These are phyloP conservation scores for Cutaneotrichosporon arboriforme DNA, from an alignment of 1,284 basidiomycete genomes.

Conservation along the genomic window DNA sequence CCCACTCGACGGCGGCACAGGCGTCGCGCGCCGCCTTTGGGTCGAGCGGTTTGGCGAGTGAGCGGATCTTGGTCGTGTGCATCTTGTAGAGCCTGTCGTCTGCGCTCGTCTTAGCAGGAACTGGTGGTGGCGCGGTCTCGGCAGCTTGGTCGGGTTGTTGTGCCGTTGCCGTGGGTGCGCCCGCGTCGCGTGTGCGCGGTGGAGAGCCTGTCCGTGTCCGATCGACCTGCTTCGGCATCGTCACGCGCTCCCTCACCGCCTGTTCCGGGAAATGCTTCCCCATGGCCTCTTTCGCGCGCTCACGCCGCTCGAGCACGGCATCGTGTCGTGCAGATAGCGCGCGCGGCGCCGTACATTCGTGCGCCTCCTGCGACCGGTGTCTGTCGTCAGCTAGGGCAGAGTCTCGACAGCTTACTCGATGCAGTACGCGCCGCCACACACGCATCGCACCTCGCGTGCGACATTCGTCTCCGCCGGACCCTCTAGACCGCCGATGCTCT, in stretches of 20 bases:
- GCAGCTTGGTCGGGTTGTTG: background rate
- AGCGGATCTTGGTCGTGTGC: slow-evolving; percentile 32
- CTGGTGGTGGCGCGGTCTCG: background rate
- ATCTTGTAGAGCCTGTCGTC: slow-evolving; percentile 37
- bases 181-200: background rate
- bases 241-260: slow-evolving; percentile 15
- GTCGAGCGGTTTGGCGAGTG: slow-evolving; percentile 28
- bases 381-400: slow-evolving; percentile 14
- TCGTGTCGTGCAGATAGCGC: slow-evolving; percentile 27
- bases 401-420: slow-evolving; percentile 23
- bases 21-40: slow-evolving; percentile 3
- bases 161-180: background rate
- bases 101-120: background rate
- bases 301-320: slow-evolving; percentile 21
- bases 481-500: slow-evolving; percentile 29
- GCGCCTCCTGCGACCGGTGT: slow-evolving; percentile 27
- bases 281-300: slow-evolving; percentile 29
- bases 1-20: slow-evolving; percentile 35
- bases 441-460: slow-evolving; percentile 34
- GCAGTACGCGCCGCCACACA: slow-evolving; percentile 34
- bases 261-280: slow-evolving; percentile 28
- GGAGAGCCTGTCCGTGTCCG: slow-evolving; percentile 8
- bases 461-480: slow-evolving; percentile 18
- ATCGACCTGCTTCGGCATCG: slow-evolving; percentile 27
- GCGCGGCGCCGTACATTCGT: slow-evolving; percentile 30